Base-by-base conservation (phyloP, 495 filamentous ascomycete genomes). In the Xylaria castorea region DNA sequence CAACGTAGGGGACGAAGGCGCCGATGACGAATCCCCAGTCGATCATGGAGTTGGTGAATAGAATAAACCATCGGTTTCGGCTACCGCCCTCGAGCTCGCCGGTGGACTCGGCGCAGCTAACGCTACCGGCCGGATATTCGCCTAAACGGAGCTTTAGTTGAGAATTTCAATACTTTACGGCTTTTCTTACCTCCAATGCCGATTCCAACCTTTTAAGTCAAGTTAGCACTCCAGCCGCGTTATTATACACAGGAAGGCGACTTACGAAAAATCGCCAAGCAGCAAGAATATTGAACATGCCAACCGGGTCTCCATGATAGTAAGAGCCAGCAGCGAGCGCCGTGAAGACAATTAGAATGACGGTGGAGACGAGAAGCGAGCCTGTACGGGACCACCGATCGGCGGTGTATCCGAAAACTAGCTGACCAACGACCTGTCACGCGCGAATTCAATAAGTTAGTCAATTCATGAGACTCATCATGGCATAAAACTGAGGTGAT, bases 31-130 rank as follows among this genome's bases (percentile, higher is more conserved):
- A 95, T 0, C 91, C 94, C 84, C 83, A 87, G 79, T 97, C 93
- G 72, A 98, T 97, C 84, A 92, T 91, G 44, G 92, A 87, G 82
- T 97, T 97, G 57, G 94, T 98, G 81, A 97, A 97, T 74, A 97
- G 85, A 77, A 97, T 94, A 81, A 97, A 98, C 93, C 93, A 97
- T 27, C 90, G 87, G 76, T 97, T 95, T 18, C 94, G 84, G 30
- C 90, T 90, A n/a, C 94, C 95, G 11, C 79, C 78, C 79, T 92
- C 92, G 71, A 97, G 82, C 78, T 97, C 93, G 22, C 93, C 93
- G 0, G 91, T 94, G 36, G 91, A 92, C 81, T 98, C 95, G 25
- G 94, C 93, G 65, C 89, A 91, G 0, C 91, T 92, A 5, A 97
- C 95, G 66, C 90, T 92, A 6, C 94, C 95, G 9, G 95, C 94